Evolutionary conservation across 352 stramenopile species (phyloP), one percentile per base, ranked within the genome.

Genomic region (Blastocystis sp.): DNA sequence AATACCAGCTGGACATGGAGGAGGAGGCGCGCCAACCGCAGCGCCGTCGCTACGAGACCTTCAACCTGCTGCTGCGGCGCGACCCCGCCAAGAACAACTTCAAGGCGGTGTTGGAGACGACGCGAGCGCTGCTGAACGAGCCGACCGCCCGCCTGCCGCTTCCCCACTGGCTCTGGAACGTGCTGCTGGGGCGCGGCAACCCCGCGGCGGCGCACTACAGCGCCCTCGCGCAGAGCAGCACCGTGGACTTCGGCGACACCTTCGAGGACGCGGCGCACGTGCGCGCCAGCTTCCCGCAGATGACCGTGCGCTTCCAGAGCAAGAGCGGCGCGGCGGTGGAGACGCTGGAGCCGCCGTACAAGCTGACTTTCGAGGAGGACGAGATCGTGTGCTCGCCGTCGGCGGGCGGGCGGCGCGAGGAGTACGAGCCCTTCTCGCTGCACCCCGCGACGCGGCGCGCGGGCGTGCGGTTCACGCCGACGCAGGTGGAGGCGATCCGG

Each of bases 181-280:
- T 98, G 1, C 93, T 98, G 14, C 91, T 99, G 21, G 96, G 96
- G 17, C 96, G 97, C 77, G 95, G 94, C 4, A 92, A 97, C 81
- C 92, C 94, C 0, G 90, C 92, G 0, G 92, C 94, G 28, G 94
- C 93, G 2, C 93, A 93, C 67, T 95, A 93, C 86, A 89, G 90
- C 59, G 45, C 91, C 40, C 53, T 66, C 17, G 48, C 62, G 23
- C 62, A 91, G 40, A 9, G 19, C 5, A 34, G 2, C 4, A 53
- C 81, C 17, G 88, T 96, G 38, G 93, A 95, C 90, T 94, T 93
- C 88, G 89, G 90, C 10, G 93, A 95, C 88, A 95, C 92, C n/a
- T 94, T 96, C 84, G 56, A 94, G 5, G 89, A 93, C 76, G 80
- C 90, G 62, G 65, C 76, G 11, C 93, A 96, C 88, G 67, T 95